phyloP scores from a whole-genome alignment of 2,329 filamentous ascomycete species.

The Phyllosticta citriasiana region DNA sequence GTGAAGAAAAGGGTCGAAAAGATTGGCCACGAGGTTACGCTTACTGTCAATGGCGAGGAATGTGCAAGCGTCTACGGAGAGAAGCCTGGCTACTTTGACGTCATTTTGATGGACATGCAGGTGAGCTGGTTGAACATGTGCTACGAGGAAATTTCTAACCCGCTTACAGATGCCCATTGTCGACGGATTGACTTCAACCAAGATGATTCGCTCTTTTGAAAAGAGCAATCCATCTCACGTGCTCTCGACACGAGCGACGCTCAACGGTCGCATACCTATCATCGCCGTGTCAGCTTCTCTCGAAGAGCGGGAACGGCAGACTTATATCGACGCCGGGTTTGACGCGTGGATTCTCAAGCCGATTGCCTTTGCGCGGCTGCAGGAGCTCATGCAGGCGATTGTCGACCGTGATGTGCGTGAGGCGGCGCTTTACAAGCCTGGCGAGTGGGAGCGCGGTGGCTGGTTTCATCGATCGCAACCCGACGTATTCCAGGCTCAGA shows the following conservation, averaged over 20 bases:
- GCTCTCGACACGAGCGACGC: slow-evolving; percentile 49
- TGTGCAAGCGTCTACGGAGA: slow-evolving; percentile 64
- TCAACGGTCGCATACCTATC: slow-evolving; percentile 63
- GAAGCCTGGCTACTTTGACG: slow-evolving; percentile 55
- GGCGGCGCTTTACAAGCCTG: slow-evolving; percentile 57
- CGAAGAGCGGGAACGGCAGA: slow-evolving; percentile 56
- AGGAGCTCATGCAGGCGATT: slow-evolving; percentile 59
- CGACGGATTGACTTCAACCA: slow-evolving; percentile 70
- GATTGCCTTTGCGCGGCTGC: slow-evolving; percentile 68
- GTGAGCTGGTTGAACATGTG: slow-evolving; percentile 37
- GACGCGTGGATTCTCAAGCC: slow-evolving; percentile 89
- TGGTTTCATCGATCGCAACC: slow-evolving; percentile 55
- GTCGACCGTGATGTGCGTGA: slow-evolving; percentile 48
- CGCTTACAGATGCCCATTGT: slow-evolving; percentile 74
- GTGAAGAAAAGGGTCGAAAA: slow-evolving; percentile 72
- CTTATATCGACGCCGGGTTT: slow-evolving; percentile 69
- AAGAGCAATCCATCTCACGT: slow-evolving; percentile 39
- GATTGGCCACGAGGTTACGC: slow-evolving; percentile 57
- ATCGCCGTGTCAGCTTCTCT: slow-evolving; percentile 82
- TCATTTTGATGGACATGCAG: slow-evolving; percentile 89
- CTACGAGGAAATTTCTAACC: neutral
- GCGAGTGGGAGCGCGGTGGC: slow-evolving; percentile 75
- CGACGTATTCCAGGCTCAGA: slow-evolving; percentile 28
- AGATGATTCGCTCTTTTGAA: slow-evolving; percentile 71
- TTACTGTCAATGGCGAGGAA: slow-evolving; percentile 77